Base-by-base conservation (phyloP, 345 rosid species). In the Boechera retrofracta region DNA sequence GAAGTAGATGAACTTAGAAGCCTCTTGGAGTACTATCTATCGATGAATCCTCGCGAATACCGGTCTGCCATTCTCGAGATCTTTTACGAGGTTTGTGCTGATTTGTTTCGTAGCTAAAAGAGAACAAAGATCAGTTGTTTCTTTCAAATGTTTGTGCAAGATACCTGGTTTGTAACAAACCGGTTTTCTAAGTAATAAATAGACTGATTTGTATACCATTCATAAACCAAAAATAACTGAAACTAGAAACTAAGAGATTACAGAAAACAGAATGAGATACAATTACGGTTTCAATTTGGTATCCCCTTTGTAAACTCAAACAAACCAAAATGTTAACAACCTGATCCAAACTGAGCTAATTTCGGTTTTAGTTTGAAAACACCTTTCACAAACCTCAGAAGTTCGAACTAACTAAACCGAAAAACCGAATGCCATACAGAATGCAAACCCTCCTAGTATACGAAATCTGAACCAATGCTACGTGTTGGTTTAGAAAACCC, bases 51-150 rank as follows among this genome's bases (percentile, higher is more conserved):
- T 47, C 77, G 81, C n/a, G 96, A 86, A 39, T 82, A 84, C 63
- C 88, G 84, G 38, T 82, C 82, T 64, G 72, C 77, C 32, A 92
- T 94, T 69, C 89, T 94, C 7, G 90, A 87, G 78, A 88, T 84
- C 72, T 94, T 91, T 69, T 87, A 92, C 44, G 89, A 90, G 83
- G 97, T 92, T 75, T 92, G 98, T 80, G 47, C 87, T 45, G 71
- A 73, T 72, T 74, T 94, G 82, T 92, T 94, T 69, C 86, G 86
- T 84, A 88, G 73, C 79, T 79, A 51, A 44, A 51, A 59, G 35
- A 57, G 42, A 45, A 15, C 57, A 57, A 67, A 73, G 10, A 55
- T 52, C 61, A 45, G 10, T 76, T 52, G 44, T 21, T 44, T 74
- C 41, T 52, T 58, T 32, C 70, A 69, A 29, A 21, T 69, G 71